These are phyloP conservation scores for Hygrophoropsis aurantiaca DNA, from an alignment of 768 basidiomycete genomes.

Conservation along the genomic window DNA sequence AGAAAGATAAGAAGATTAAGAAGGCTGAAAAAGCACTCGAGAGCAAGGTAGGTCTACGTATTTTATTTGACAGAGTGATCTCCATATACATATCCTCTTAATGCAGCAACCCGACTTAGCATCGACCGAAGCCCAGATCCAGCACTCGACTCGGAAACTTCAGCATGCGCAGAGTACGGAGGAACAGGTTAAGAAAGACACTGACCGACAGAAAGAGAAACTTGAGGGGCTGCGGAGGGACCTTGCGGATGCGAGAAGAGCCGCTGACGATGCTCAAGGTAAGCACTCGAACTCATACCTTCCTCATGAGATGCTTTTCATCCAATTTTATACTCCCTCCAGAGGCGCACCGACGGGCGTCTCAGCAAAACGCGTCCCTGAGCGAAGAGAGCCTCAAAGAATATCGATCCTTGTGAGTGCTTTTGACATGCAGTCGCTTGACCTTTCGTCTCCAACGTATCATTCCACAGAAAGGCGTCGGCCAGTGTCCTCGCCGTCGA, in stretches of 20 bases:
- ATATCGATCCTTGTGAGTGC: constrained; percentile 45
- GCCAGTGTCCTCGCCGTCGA: constrained; percentile 80
- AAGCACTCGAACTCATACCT: constrained; percentile 11
- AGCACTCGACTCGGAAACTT: constrained; percentile 78
- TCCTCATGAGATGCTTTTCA: too few species aligned
- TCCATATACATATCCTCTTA: background rate
- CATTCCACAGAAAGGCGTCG: constrained; percentile 61
- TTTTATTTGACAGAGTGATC: background rate
- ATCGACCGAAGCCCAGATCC: constrained; percentile 82
- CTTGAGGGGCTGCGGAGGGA: constrained; percentile 63
- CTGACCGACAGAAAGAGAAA: constrained; percentile 48
- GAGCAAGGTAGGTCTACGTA: constrained; percentile 70
- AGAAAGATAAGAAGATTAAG: constrained; percentile 86
- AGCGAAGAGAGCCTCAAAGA: constrained; percentile 84
- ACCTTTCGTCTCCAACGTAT: too few species aligned
- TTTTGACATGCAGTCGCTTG: background rate
- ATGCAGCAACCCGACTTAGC: constrained; percentile 81
- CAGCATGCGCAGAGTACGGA: constrained; percentile 64
- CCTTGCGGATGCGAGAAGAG: constrained; percentile 59
- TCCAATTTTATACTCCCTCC: constrained; percentile 14
- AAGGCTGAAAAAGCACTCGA: constrained; percentile 89
- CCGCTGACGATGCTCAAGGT: constrained; percentile 83
- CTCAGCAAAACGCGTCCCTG: constrained; percentile 74
- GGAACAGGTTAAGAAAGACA: constrained; percentile 66
- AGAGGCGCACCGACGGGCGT: constrained; percentile 76